Percentiles rank a stretch among this genome's conserved stretches.
These are phyloP conservation scores for Lepiota venenata DNA, from an alignment of 768 basidiomycete genomes.

Conservation along the genomic window DNA sequence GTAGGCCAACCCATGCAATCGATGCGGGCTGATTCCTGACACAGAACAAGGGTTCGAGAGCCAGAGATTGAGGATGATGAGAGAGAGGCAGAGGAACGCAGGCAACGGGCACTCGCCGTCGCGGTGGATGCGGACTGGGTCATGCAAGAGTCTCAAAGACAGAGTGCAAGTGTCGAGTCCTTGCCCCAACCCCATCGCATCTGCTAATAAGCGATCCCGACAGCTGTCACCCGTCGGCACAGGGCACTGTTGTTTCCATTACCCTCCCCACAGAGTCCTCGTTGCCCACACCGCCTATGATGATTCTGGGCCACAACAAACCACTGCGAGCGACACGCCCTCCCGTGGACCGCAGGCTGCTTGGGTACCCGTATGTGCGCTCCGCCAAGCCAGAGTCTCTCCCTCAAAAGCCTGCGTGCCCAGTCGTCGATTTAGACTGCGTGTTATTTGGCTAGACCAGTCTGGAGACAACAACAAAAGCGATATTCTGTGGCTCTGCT, in stretches of 20 bases:
- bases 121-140: constrained; percentile 37
- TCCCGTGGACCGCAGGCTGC: constrained; percentile 28
- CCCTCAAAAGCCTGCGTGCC: constrained; percentile 16
- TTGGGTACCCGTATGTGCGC: constrained; percentile 31
- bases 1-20: constrained; percentile 22
- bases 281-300: constrained; percentile 19
- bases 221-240: constrained; percentile 5
- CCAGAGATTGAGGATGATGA: constrained; percentile 49
- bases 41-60: constrained; percentile 35
- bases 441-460: background rate
- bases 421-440: constrained; percentile 19
- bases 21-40: background rate
- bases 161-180: constrained; percentile 16
- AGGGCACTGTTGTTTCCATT: background rate
- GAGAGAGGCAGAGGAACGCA: constrained; percentile 39
- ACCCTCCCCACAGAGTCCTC: constrained; percentile 1
- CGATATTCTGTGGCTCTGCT: background rate
- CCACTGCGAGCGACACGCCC: constrained; percentile 36
- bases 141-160: constrained; percentile 18
- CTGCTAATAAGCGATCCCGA: background rate
- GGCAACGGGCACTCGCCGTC: constrained; percentile 31
- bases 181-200: background rate
- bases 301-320: constrained; percentile 29
- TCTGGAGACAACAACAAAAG: constrained; percentile 1
- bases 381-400: constrained; percentile 10